These are phyloP conservation scores for Camellia sinensis DNA, from an alignment of 148 eudicot species.

Conservation along the genomic window DNA sequence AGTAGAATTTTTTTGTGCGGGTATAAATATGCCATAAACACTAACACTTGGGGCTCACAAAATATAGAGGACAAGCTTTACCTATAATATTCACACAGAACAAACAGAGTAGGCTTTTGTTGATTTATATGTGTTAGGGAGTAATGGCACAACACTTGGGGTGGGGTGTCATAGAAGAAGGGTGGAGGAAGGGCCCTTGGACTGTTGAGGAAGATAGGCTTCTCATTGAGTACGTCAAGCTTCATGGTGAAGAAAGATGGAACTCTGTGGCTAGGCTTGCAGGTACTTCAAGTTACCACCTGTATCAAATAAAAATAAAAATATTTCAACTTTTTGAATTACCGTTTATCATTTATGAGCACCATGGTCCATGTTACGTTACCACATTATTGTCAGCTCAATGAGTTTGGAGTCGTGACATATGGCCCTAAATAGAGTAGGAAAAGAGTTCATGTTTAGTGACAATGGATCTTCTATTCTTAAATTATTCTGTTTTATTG, in stretches of 20 bases:
- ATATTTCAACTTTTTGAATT: neutral
- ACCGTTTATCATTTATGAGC: too few relatives aligned
- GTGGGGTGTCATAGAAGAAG: slow-evolving; percentile 57
- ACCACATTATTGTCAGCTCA: too few relatives aligned
- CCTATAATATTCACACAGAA: too few relatives aligned
- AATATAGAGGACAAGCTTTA: slow-evolving; percentile 19
- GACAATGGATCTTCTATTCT: too few relatives aligned
- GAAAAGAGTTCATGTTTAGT: too few relatives aligned
- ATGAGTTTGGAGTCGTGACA: too few relatives aligned
- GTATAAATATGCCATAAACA: slow-evolving; percentile 54
- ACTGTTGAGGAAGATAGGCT: slow-evolving; percentile 76
- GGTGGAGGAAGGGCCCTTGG: slow-evolving; percentile 95
- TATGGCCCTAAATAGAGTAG: too few relatives aligned
- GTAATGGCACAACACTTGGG: slow-evolving; percentile 46
- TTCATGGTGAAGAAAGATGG: slow-evolving; percentile 93
- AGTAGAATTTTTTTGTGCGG: slow-evolving; percentile 9
- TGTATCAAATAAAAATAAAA: too few relatives aligned
- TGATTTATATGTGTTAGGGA: slow-evolving; percentile 12
- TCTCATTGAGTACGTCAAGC: slow-evolving; percentile 66
- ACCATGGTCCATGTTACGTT: too few relatives aligned
- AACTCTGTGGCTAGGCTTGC: slow-evolving; percentile 73
- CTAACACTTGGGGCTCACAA: slow-evolving; percentile 29
- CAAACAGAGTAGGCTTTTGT: neutral
- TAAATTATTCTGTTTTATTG: too few relatives aligned
- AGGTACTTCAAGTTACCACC: slow-evolving; percentile 27